Conservation (phyloP, 106 monocot species). For the Apostasia shenzhenica region DNA sequence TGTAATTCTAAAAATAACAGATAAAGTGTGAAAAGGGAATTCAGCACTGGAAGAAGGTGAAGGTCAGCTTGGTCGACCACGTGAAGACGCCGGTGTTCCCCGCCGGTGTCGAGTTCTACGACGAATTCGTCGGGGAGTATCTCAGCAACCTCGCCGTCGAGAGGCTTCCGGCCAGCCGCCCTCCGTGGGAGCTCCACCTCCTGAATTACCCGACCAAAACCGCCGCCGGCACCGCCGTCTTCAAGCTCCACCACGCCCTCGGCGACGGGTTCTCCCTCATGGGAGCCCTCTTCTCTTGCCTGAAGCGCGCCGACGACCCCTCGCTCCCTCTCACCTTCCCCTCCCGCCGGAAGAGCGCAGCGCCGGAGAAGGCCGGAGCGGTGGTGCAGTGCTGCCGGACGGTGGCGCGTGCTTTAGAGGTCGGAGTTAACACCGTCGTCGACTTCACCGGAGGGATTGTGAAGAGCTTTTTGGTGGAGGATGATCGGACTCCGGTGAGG, state of each 20-base stretch:
- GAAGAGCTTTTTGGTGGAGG: conserved; percentile 51
- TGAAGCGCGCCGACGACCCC: conserved; percentile 55
- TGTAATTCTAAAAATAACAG: conserved; percentile 12
- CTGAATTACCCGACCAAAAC: conserved; percentile 60
- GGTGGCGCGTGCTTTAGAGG: conserved; percentile 7
- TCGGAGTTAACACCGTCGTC: conserved; percentile 27
- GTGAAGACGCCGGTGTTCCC: conserved; percentile 47
- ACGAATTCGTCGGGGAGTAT: conserved; percentile 39
- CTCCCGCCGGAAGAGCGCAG: neutral
- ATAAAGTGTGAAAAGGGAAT: conserved; percentile 45
- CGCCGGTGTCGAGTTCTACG: conserved; percentile 32
- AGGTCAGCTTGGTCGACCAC: conserved; percentile 51
- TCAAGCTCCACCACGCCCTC: conserved; percentile 73
- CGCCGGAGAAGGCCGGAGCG: neutral
- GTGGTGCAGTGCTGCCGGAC: neutral
- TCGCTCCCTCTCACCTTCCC: conserved; percentile 69
- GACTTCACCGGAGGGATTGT: conserved; percentile 52
- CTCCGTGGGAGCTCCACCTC: conserved; percentile 61
- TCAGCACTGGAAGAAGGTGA: conserved; percentile 44
- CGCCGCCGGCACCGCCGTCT: conserved; percentile 36
- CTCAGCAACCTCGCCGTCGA: conserved; percentile 32
- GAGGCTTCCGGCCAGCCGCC: conserved; percentile 25
- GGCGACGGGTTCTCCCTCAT: conserved; percentile 80
- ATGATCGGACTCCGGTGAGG: conserved; percentile 42
- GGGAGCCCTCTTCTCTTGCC: conserved; percentile 55